Evolutionary conservation across 306 rosid genomes (phyloP).

Genomic region (Gillenia trifoliata): DNA sequence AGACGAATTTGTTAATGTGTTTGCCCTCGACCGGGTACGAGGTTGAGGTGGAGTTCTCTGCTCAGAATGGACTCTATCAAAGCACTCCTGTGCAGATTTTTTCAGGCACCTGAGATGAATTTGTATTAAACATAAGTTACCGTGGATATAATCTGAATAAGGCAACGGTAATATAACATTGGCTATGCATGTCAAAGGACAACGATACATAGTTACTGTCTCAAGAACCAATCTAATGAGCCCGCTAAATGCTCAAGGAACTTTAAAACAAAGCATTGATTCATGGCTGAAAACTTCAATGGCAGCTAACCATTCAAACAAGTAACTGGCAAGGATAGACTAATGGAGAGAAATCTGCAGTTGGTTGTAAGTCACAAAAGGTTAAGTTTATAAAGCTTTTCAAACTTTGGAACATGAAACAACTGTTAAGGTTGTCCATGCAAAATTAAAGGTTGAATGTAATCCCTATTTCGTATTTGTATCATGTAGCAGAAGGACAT

Average conservation of each 20-base stretch:
- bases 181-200: slow-evolving; percentile 8
- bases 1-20: slow-evolving; percentile 31
- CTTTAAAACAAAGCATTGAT: background rate
- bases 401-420: background rate
- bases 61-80: slow-evolving; percentile 62
- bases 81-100: slow-evolving; percentile 93
- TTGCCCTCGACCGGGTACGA: slow-evolving; percentile 58
- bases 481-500: background rate
- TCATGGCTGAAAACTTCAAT: background rate
- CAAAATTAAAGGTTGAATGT: background rate
- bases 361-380: background rate
- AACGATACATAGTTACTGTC: background rate
- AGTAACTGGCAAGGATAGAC: background rate
- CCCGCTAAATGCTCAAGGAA: background rate
- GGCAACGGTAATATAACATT: background rate
- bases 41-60: slow-evolving; percentile 58
- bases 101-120: slow-evolving; percentile 70
- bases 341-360: background rate
- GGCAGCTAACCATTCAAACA: background rate
- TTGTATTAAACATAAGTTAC: slow-evolving; percentile 8
- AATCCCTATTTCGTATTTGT: background rate
- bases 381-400: background rate
- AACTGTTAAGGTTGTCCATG: background rate
- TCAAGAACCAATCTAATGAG: background rate
- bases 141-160: background rate